Base-by-base conservation (phyloP, 2,329 filamentous ascomycete species). In the Aspergillus luchuensis region DNA sequence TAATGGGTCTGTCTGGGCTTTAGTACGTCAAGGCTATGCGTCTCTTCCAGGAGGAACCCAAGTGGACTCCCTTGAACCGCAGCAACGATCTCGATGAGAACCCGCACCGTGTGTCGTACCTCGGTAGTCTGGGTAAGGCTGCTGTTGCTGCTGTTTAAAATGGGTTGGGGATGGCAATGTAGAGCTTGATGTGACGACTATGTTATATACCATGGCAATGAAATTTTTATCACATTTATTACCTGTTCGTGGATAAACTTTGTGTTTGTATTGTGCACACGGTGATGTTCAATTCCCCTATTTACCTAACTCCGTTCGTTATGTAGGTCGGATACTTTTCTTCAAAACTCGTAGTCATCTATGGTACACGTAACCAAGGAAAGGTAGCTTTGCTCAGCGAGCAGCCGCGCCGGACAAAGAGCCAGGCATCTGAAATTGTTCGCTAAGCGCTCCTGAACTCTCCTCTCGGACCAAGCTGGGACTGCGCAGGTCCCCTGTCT, bases 1-100 rank as follows among this genome's bases (percentile, higher is more conserved):
- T 56, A 47, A 58, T 13, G 50, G 19, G 47, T 19, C 21, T 10
- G 15, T 39, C 5, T 52, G 52, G 52, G 13, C n/a, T 56, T 51
- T 68, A 97, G 93, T 97, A 94, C 73, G 91, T 97, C 67, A 91
- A 96, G 74, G 95, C 95, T 13, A 94, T 98, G 91, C 86, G 95
- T 59, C 83, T 99, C 55, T 99, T 98, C 85, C 93, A 98, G 81
- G 95, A 98, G 66, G 93, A 98, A 79, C 95, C 95, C 36, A 97
- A 98, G 80, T 99, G 95, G 95, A 98, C 92, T 38, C 91, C 95
- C 13, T 78, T 99, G 67, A 96, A 97, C 80, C 87, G 95, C 59
- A 87, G 85, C 6, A 78, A 81, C 4, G 90, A 94, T 52, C 85
- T 97, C 47, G 92, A 98, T 74, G 75, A 75, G 61, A 99, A 98